Evolutionary conservation across 1,284 basidiomycete genomes (phyloP).

Genomic region (Cerioporus squamosus): DNA sequence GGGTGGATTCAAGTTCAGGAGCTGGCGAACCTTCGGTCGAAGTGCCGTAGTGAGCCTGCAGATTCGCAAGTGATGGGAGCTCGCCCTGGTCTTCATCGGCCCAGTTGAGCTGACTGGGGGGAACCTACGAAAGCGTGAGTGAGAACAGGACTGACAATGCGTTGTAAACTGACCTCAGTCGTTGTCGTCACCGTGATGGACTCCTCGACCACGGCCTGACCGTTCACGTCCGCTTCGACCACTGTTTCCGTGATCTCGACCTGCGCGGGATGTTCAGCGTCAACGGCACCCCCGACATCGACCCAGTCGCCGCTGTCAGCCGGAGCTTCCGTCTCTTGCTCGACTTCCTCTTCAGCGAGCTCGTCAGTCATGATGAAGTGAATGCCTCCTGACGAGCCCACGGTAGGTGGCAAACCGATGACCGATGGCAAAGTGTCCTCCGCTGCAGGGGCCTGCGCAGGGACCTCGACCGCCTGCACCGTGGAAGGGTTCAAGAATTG

Average conservation of each 20-base stretch:
- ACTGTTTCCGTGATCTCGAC: constrained; percentile 31
- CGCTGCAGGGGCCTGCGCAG: constrained; percentile 19
- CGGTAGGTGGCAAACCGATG: constrained; percentile 40
- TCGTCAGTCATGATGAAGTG: constrained; percentile 82
- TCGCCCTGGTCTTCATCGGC: constrained; percentile 52
- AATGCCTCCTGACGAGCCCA: constrained; percentile 56
- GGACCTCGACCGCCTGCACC: constrained; percentile 27
- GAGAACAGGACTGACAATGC: not conserved
- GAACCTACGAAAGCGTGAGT: constrained; percentile 27
- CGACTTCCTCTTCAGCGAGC: constrained; percentile 47
- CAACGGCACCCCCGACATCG: constrained; percentile 16
- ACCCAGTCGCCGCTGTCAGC: constrained; percentile 14
- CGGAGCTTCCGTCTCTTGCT: constrained; percentile 56
- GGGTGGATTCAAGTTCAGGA: constrained; percentile 29
- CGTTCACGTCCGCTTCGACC: constrained; percentile 29
- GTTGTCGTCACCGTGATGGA: constrained; percentile 29
- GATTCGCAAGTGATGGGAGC: constrained; percentile 43
- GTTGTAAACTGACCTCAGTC: constrained; percentile 26
- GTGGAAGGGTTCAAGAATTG: constrained; percentile 52
- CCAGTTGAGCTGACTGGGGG: constrained; percentile 46
- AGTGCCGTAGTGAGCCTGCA: constrained; percentile 48
- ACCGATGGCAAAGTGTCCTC: constrained; percentile 35
- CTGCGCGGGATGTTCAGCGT: constrained; percentile 26
- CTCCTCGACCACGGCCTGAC: constrained; percentile 32
- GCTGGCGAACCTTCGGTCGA: constrained; percentile 51